These are phyloP conservation scores for Nadsonia starkeyi-henricii DNA, from an alignment of 1,139 yeast genomes.

Conservation along the genomic window DNA sequence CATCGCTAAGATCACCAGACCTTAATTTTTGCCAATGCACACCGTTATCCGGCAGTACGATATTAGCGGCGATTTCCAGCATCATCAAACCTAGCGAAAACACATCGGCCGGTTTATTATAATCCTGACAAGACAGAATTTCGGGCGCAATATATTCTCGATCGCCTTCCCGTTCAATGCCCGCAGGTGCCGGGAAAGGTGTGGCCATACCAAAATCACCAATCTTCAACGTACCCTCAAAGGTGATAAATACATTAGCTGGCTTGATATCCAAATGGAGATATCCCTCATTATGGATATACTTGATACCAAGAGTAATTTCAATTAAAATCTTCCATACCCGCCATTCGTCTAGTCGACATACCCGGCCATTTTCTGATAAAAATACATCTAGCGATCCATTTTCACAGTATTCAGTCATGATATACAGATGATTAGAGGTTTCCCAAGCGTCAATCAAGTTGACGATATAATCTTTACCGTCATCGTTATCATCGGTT, in stretches of 20 bases:
- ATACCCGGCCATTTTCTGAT: constrained; percentile 64
- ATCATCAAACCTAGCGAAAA: constrained; percentile 85
- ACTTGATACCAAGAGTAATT: constrained; percentile 58
- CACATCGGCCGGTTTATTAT: constrained; percentile 87
- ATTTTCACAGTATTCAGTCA: constrained; percentile 93
- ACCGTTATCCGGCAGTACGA: constrained; percentile 90
- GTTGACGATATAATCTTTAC: constrained; percentile 66
- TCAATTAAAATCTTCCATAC: constrained; percentile 93
- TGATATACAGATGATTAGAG: constrained; percentile 62
- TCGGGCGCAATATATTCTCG: constrained; percentile 97
- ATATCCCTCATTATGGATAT: constrained; percentile 64
- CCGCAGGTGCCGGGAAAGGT: constrained; percentile 32
- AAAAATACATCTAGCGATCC: constrained; percentile 77
- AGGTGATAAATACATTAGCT: constrained; percentile 83
- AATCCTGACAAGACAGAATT: constrained; percentile 64
- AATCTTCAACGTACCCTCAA: constrained; percentile 80
- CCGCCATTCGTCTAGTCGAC: constrained; percentile 80
- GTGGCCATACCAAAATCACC: constrained; percentile 79
- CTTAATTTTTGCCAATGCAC: constrained; percentile 92
- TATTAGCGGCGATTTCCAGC: constrained; percentile 93
- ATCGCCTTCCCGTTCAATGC: constrained; percentile 87
- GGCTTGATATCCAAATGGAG: constrained; percentile 87
- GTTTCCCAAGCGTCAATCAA: constrained; percentile 81
- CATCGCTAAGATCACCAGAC: constrained; percentile 91
- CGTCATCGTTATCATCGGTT: constrained; percentile 44